Evolutionary conservation across 208 protist genomes (phyloP).

Genomic region (Crithidia fasciculata): DNA sequence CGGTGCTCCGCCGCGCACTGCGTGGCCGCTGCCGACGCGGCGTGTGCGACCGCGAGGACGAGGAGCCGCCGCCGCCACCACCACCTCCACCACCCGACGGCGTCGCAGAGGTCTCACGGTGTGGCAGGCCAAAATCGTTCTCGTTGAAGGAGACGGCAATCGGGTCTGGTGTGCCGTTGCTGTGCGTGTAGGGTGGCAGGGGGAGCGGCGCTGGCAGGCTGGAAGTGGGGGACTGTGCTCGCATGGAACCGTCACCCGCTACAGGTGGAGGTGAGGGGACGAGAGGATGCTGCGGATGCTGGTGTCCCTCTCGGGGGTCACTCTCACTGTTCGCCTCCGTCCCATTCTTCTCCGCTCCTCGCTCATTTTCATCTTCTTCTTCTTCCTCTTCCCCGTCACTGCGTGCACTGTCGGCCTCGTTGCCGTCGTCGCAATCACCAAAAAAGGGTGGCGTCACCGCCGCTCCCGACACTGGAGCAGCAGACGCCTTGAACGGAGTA

Average conservation of each 20-base stretch:
- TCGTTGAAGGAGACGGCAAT: neutral
- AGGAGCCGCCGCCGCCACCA: neutral
- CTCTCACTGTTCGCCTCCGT: no score
- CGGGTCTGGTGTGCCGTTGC: neutral
- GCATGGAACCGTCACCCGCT: neutral
- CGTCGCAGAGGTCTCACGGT: neutral
- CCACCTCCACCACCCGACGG: neutral
- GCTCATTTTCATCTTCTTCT: neutral
- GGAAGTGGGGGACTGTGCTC: neutral
- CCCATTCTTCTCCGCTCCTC: no score
- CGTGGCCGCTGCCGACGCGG: constrained; percentile 37
- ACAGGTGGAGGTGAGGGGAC: no score
- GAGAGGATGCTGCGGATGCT: no score
- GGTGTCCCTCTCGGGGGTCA: no score
- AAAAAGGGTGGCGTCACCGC: neutral
- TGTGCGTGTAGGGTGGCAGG: neutral
- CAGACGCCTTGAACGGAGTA: neutral
- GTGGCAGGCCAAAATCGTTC: neutral
- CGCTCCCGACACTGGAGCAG: neutral
- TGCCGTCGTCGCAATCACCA: neutral
- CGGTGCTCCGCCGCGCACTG: constrained; percentile 34
- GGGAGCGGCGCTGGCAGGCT: neutral
- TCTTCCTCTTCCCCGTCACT: neutral
- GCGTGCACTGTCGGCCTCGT: no score
- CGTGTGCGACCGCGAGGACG: constrained; percentile 32